phyloP scores from a whole-genome alignment of 257 asterid genomes.

The Capsicum baccatum region DNA sequence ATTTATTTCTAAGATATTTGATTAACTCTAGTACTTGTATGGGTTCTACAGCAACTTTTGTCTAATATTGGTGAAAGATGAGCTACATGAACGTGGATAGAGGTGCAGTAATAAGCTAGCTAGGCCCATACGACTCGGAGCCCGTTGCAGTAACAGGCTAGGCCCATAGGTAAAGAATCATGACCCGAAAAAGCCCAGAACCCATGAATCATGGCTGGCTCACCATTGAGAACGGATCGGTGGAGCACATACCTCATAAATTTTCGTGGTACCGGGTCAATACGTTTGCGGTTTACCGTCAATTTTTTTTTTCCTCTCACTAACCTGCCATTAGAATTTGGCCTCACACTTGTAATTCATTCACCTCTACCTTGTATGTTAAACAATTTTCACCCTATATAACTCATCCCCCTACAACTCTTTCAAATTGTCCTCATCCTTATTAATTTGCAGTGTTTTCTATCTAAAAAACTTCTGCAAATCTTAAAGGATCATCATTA shows the following conservation, averaged over 20 bases:
- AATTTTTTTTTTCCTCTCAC: too few species aligned
- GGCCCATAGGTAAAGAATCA: too few species aligned
- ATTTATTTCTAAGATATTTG: too few species aligned
- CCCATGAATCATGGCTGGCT: not conserved
- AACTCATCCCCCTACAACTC: conserved; percentile 30
- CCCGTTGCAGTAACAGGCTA: too few species aligned
- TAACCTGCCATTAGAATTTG: not conserved
- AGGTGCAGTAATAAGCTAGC: too few species aligned
- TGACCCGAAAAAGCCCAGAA: too few species aligned
- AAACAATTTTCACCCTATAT: conserved; percentile 37
- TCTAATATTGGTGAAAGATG: too few species aligned
- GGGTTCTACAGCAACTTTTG: too few species aligned
- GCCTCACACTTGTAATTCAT: not conserved
- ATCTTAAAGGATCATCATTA: conserved; percentile 52
- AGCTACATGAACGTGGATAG: too few species aligned
- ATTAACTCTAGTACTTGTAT: too few species aligned
- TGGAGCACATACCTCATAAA: not conserved
- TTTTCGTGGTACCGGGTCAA: not conserved
- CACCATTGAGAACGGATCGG: not conserved
- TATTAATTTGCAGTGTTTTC: conserved; percentile 48
- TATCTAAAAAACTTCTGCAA: conserved; percentile 47
- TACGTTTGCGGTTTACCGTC: not conserved
- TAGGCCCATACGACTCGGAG: too few species aligned
- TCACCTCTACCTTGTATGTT: not conserved
- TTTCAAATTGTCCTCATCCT: conserved; percentile 35